Base-by-base conservation (phyloP, 2,329 filamentous ascomycete genomes). In the Colletotrichum lindemuthianum region DNA sequence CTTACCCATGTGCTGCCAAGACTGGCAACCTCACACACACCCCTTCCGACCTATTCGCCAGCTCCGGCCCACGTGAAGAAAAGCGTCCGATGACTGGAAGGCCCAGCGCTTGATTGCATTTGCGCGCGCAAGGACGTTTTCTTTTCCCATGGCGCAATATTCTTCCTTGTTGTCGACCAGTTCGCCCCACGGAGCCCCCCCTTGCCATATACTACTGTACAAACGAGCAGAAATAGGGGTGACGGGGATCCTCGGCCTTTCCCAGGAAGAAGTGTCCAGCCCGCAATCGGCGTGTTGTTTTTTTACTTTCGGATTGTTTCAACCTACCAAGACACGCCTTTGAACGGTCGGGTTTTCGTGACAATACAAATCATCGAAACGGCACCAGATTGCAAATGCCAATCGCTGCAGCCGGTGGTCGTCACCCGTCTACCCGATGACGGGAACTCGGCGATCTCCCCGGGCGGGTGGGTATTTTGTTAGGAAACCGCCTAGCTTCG, bases 1-100 rank as follows among this genome's bases (percentile, higher is more conserved):
- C 41, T n/a, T 50, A 60, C 51, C 57, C 61, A 58, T 59, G 33
- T 12, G 40, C 40, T 50, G 50, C 58, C 61, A 56, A 65, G 51
- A 51, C 40, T 40, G 51, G 15, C 10, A 3, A 9, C 49, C 6
- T 34, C n/a, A 41, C 12, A 11, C 15, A 16, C 24, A 24, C 24
- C 24, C 24, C 24, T 24, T 12, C 40, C 45, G 24, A 61, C 16
- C 43, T 13, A 51, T 65, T 65, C 45, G 61, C 39, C 58, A 50
- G 40, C 51, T 16, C 4, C 8, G 47, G 45, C 58, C 58, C 61
- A 65, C 61, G 61, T 65, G 61, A 61, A 61, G 24, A 36, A 12
- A 10, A 50, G 11, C 9, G 47, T 47, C 55, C 36, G 41, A 15
- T 47, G 55, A 63, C 48, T 65, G 61, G 61, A 40, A 50, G 39